Conservation (phyloP, 495 filamentous ascomycete genomes). For the Hypoxylon perforatum region DNA sequence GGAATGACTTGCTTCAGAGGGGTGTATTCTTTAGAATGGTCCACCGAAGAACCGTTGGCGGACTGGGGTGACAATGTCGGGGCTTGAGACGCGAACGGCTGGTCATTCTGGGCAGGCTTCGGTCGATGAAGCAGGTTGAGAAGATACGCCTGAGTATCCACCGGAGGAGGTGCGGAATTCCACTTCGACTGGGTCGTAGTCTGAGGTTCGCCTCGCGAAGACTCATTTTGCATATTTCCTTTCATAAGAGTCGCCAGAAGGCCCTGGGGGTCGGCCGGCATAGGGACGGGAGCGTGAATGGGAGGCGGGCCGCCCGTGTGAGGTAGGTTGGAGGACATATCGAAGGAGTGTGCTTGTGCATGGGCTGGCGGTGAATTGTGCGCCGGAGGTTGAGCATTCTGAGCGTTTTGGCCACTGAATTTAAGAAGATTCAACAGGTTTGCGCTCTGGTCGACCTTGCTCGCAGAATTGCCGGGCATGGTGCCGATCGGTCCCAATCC, state of each 20-base stretch:
- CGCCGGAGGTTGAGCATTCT: conserved; percentile 41
- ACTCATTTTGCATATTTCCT: conserved; percentile 54
- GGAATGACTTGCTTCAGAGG: conserved; percentile 27
- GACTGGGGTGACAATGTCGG: conserved; percentile 54
- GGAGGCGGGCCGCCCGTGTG: conserved; percentile 42
- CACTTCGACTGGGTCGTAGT: conserved; percentile 44
- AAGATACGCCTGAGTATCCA: conserved; percentile 63
- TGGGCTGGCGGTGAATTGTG: conserved; percentile 35
- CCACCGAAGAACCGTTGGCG: conserved; percentile 41
- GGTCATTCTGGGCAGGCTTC: conserved; percentile 63
- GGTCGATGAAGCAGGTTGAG: conserved; percentile 64
- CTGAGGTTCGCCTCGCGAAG: conserved; percentile 49
- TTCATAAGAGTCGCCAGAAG: conserved; percentile 66
- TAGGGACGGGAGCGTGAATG: conserved; percentile 60
- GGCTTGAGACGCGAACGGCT: conserved; percentile 49
- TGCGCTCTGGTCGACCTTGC: conserved; percentile 69
- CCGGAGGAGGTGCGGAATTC: conserved; percentile 55
- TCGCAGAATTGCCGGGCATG: conserved; percentile 48
- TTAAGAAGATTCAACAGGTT: conserved; percentile 89
- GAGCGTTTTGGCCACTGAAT: conserved; percentile 67
- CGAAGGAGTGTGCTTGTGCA: conserved; percentile 37
- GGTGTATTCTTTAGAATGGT: conserved; percentile 39
- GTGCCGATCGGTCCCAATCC: conserved; percentile 55
- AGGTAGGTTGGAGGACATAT: conserved; percentile 15
- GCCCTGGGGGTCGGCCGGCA: conserved; percentile 58